Evolutionary conservation across 2,329 filamentous ascomycete species (phyloP).

Genomic region (Penicillium freii): DNA sequence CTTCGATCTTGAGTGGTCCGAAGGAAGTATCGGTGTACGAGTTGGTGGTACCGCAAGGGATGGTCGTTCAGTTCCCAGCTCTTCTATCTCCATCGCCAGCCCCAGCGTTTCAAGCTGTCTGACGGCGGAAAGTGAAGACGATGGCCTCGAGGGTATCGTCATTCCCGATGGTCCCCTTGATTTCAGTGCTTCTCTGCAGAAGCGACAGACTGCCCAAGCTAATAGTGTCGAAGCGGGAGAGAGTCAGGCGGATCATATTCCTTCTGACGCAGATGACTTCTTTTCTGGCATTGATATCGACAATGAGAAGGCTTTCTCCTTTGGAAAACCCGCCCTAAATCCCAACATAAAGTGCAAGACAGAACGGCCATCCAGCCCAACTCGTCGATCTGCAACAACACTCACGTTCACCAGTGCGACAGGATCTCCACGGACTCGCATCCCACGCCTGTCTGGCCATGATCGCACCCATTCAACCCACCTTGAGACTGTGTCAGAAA

Average conservation of each 20-base stretch:
- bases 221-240: conserved; percentile 33
- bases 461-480: conserved; percentile 67
- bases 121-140: conserved; percentile 89
- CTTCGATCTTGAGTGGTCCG: conserved; percentile 80
- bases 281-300: conserved; percentile 84
- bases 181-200: conserved; percentile 74
- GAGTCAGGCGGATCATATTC: conserved; percentile 15
- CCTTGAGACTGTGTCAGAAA: conserved; percentile 91
- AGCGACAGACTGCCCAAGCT: conserved; percentile 57
- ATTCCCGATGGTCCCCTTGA: conserved; percentile 81
- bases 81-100: conserved; percentile 83
- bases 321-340: conserved; percentile 78
- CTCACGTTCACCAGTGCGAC: conserved; percentile 87
- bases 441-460: conserved; percentile 73
- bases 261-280: conserved; percentile 66
- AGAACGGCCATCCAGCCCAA: conserved; percentile 65
- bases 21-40: conserved; percentile 86
- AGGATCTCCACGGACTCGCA: conserved; percentile 60
- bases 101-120: conserved; percentile 90
- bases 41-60: conserved; percentile 84
- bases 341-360: conserved; percentile 88
- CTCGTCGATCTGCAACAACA: conserved; percentile 71
- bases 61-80: conserved; percentile 76
- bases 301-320: conserved; percentile 75
- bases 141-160: conserved; percentile 84